Evolutionary conservation across 345 rosid species (phyloP), one percentile per base, ranked within the genome.

Genomic region (Corchorus olitorius): DNA sequence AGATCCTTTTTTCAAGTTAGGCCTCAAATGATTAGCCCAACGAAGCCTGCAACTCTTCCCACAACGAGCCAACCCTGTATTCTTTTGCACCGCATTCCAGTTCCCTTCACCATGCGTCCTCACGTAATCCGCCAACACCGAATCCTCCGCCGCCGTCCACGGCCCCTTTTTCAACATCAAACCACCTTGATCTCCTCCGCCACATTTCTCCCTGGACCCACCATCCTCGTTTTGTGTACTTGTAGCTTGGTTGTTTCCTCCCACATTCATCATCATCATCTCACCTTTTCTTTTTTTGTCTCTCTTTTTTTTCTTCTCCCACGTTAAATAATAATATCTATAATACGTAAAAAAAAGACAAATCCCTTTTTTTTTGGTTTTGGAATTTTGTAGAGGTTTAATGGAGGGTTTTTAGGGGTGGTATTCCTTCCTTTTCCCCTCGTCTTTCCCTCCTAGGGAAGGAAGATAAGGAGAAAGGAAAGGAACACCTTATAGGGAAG

Each of bases 1-100:
- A 16, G 91, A 74, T 11, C 89, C 89, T 72, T 88, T 88, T 55
- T 80, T 88, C 37, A 88, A 81, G 74, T 88, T 88, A 0, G 91
- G 91, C 1, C 91, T 75, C 49, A 88, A 83, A 27, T 88, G 91
- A 66, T 88, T 88, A 3, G 91, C 88, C 91, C 91, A 88, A 1
- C 89, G 84, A 11, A 88, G 91, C 77, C 91, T 79, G 11, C 91
- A 88, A 73, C 91, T 88, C 73, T 88, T 88, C 6, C 91, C 91
- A 17, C 91, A 88, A 63, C 91, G 86, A 73, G 87, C 87, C 76
- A 88, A 79, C 3, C 91, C 89, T 5, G 89, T 81, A 78, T 86
- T 84, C 73, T 84, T 86, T 59, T 88, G 91, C 80, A 88, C 89
- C 0, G 89, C 88, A 69, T 88, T 88, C 91, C 91, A 88, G 53